phyloP scores from a whole-genome alignment of 192 early-diverging fungal genomes.

The Gryganskiella cystojenkinii region DNA sequence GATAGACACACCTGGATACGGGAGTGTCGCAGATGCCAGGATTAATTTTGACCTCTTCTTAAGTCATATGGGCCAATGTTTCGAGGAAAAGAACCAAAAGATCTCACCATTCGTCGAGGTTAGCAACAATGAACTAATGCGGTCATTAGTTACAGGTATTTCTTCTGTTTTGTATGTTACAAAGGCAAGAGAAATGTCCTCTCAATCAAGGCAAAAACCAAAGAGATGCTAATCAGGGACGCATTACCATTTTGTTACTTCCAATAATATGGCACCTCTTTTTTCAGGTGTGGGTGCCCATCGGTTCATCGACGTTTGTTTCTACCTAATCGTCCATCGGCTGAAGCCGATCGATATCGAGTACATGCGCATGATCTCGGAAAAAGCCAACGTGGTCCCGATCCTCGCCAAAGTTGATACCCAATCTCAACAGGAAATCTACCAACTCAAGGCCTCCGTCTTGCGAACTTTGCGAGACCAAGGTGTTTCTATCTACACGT shows the following conservation, averaged over 20 bases:
- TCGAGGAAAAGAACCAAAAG: slow-evolving; percentile 50
- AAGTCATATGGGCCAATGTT: slow-evolving; percentile 35
- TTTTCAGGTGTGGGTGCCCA: slow-evolving; percentile 50
- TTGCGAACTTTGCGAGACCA: slow-evolving; percentile 61
- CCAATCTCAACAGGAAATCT: slow-evolving; percentile 61
- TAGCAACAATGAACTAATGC: slow-evolving; percentile 49
- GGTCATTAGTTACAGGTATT: slow-evolving; percentile 45
- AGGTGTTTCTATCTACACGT: slow-evolving; percentile 68
- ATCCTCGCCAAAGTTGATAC: slow-evolving; percentile 75
- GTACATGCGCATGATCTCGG: slow-evolving; percentile 67
- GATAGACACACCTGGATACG: slow-evolving; percentile 49
- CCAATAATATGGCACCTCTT: neutral
- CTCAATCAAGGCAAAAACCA: neutral
- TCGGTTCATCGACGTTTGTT: slow-evolving; percentile 60
- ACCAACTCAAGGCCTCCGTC: slow-evolving; percentile 61
- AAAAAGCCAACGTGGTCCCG: slow-evolving; percentile 72
- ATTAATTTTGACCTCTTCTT: slow-evolving; percentile 50
- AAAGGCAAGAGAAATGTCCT: neutral
- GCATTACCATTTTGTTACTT: neutral
- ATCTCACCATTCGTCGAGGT: slow-evolving; percentile 50
- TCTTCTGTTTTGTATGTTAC: neutral
- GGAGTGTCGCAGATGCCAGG: slow-evolving; percentile 44
- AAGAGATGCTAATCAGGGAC: neutral
- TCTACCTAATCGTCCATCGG: slow-evolving; percentile 65
- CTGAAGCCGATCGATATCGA: slow-evolving; percentile 79